phyloP scores from a whole-genome alignment of 768 basidiomycete species.

The Psilocybe cyanescens region DNA sequence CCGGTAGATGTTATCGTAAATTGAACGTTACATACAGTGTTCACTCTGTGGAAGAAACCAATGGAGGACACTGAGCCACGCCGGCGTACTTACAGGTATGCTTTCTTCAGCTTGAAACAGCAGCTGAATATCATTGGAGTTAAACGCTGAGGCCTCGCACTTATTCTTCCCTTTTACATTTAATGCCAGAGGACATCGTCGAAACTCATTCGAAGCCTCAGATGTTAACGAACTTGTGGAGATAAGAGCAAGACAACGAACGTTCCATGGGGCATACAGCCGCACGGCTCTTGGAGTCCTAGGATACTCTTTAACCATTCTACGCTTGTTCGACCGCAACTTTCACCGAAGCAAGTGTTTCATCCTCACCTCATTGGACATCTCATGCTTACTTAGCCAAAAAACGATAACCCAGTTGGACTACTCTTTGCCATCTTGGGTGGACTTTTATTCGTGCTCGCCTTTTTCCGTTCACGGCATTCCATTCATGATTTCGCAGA shows the following conservation, averaged over 20 bases:
- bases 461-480: conserved; percentile 65
- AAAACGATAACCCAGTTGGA: conserved; percentile 42
- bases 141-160: too few species aligned
- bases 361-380: neutral
- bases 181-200: conserved; percentile 34
- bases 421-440: conserved; percentile 69
- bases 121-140: neutral
- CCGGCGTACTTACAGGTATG: conserved; percentile 14
- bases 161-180: neutral
- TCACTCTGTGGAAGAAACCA: neutral
- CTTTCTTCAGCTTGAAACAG: neutral
- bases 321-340: conserved; percentile 76
- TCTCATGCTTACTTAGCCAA: neutral
- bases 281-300: conserved; percentile 77
- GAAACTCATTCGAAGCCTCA: conserved; percentile 51
- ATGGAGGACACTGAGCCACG: conserved; percentile 3
- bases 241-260: conserved; percentile 78
- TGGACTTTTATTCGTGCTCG: conserved; percentile 55
- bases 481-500: conserved; percentile 83
- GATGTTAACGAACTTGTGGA: conserved; percentile 71
- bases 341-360: conserved; percentile 70
- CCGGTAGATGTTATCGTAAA: neutral
- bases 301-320: conserved; percentile 72
- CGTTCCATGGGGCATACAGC: conserved; percentile 82
- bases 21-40: neutral